Conservation (phyloP, 2,329 filamentous ascomycete species). For the Botrytis cinerea region DNA sequence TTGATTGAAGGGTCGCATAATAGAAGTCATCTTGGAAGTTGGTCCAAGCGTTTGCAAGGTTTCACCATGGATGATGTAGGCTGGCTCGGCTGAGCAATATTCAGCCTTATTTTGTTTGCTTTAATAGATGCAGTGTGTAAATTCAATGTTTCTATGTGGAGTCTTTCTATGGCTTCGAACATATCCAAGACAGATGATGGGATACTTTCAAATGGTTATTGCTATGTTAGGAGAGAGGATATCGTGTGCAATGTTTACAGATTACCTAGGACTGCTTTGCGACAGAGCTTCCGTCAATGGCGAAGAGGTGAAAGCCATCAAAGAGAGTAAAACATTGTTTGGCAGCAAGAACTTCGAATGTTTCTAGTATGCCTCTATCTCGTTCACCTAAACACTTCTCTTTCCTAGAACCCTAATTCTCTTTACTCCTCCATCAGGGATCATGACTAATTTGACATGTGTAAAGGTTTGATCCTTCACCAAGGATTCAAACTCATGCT, state of each 20-base stretch:
- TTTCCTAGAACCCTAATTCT: slow-evolving; percentile 75
- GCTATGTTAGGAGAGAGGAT: too few species aligned
- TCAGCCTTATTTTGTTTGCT: slow-evolving; percentile 17
- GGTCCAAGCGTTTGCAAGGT: slow-evolving; percentile 21
- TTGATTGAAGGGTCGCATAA: slow-evolving; percentile 8
- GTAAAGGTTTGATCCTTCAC: slow-evolving; percentile 65
- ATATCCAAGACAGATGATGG: too few species aligned
- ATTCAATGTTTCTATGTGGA: background rate
- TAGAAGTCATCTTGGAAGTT: slow-evolving; percentile 1
- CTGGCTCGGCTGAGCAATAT: background rate
- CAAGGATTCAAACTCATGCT: slow-evolving; percentile 64
- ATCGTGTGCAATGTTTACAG: background rate
- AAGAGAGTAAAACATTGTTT: background rate
- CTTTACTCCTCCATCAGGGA: slow-evolving; percentile 93
- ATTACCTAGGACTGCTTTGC: too few species aligned
- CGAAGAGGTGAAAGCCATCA: background rate
- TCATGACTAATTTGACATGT: slow-evolving; percentile 81
- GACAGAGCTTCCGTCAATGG: background rate
- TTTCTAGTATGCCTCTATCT: background rate
- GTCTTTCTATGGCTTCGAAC: background rate
- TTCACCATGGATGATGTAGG: background rate
- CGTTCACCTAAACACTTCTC: slow-evolving; percentile 42
- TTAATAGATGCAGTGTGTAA: background rate
- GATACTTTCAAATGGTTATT: too few species aligned
- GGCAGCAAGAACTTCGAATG: background rate